Evolutionary conservation across 2,329 filamentous ascomycete genomes (phyloP).

Genomic region (Diaporthe humulicola): DNA sequence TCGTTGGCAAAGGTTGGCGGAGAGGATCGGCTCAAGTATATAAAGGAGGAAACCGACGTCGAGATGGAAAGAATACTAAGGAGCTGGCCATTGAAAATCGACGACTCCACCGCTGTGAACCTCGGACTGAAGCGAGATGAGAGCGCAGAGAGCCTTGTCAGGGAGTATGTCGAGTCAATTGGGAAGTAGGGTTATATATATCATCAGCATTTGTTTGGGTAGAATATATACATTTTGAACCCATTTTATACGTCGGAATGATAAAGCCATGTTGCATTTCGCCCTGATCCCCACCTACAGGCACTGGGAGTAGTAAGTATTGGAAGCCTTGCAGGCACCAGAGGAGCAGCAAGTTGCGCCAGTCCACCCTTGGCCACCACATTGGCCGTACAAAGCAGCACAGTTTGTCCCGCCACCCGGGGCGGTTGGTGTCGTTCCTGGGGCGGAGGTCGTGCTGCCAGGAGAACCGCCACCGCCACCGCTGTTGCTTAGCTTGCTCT

Average conservation of each 20-base stretch:
- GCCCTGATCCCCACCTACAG: not conserved
- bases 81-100: slow-evolving; percentile 67
- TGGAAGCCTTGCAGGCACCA: slow-evolving; percentile 33
- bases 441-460: slow-evolving; percentile 13
- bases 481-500: slow-evolving; percentile 46
- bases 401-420: slow-evolving; percentile 19
- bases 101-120: slow-evolving; percentile 51
- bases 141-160: slow-evolving; percentile 36
- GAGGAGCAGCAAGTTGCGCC: slow-evolving; percentile 29
- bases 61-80: slow-evolving; percentile 63
- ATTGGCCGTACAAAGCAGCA: slow-evolving; percentile 34
- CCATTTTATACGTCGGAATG: not conserved
- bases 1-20: slow-evolving; percentile 64
- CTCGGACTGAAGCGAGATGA: slow-evolving; percentile 36
- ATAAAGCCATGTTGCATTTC: not conserved
- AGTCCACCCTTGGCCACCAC: slow-evolving; percentile 30
- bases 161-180: slow-evolving; percentile 37
- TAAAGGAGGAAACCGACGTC: slow-evolving; percentile 63
- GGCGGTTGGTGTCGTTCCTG: slow-evolving; percentile 22
- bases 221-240: not conserved
- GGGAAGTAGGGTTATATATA: slow-evolving; percentile 2
- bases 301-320: slow-evolving; percentile 35
- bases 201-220: not conserved
- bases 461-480: slow-evolving; percentile 14
- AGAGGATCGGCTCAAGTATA: slow-evolving; percentile 55